phyloP scores from a whole-genome alignment of 1,284 basidiomycete species.

The Chalciporus sp. region DNA sequence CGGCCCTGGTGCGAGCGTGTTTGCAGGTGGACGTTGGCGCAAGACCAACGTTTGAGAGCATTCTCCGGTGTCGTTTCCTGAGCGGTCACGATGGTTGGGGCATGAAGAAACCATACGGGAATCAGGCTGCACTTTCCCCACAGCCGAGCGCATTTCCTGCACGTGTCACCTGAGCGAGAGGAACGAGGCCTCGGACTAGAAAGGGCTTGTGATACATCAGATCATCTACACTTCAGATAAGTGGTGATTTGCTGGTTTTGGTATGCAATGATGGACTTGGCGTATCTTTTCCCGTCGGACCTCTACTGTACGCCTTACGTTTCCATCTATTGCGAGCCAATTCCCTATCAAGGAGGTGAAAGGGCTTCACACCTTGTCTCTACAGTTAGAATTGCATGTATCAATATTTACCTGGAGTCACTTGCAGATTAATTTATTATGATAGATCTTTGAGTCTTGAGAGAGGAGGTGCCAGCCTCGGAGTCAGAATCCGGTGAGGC shows the following conservation, averaged over 20 bases:
- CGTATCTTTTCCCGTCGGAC: conserved; percentile 6
- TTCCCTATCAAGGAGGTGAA: conserved; percentile 12
- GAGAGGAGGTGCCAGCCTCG: conserved; percentile 4
- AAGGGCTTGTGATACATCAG: conserved; percentile 33
- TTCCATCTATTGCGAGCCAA: conserved; percentile 23
- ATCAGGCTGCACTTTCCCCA: conserved; percentile 21
- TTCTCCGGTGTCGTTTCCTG: conserved; percentile 79
- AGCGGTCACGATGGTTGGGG: conserved; percentile 69
- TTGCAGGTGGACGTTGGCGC: conserved; percentile 70
- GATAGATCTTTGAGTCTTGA: background rate
- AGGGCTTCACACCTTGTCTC: conserved; percentile 8
- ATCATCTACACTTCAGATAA: conserved; percentile 3
- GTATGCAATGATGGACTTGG: conserved; percentile 14
- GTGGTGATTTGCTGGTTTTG: conserved; percentile 3
- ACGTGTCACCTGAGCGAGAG: conserved; percentile 23
- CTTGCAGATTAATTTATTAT: background rate
- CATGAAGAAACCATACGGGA: conserved; percentile 37
- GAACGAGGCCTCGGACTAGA: conserved; percentile 21
- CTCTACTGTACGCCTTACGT: conserved; percentile 2
- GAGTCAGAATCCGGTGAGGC: conserved; percentile 21
- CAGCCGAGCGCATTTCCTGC: conserved; percentile 37
- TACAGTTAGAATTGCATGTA: conserved; percentile 16
- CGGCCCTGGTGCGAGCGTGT: conserved; percentile 78
- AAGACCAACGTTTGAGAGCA: conserved; percentile 82
- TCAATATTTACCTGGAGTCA: conserved; percentile 2